phyloP scores from a whole-genome alignment of 2,329 filamentous ascomycete species.

The Penicillium thymicola region DNA sequence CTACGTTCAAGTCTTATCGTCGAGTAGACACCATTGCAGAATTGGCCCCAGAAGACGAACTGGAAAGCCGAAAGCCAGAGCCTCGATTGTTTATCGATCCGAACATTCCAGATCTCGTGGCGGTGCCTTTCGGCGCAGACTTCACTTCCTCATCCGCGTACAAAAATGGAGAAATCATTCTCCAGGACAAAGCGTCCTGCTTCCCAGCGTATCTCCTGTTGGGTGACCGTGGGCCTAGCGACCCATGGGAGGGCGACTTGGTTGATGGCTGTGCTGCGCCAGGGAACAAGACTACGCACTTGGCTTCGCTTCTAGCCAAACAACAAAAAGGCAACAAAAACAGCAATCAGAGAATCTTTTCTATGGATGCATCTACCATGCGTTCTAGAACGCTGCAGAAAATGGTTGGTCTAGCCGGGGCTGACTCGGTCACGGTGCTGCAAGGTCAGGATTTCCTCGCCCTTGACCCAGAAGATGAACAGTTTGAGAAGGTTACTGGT shows the following conservation, averaged over 20 bases:
- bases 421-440: constrained; percentile 64
- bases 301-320: constrained; percentile 67
- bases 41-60: constrained; percentile 47
- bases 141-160: constrained; percentile 73
- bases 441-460: constrained; percentile 78
- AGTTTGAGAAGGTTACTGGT: constrained; percentile 69
- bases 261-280: constrained; percentile 94
- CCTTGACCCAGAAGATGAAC: constrained; percentile 61
- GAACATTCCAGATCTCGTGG: constrained; percentile 79
- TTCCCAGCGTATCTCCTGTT: constrained; percentile 89
- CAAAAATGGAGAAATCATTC: constrained; percentile 70
- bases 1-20: constrained; percentile 66
- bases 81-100: constrained; percentile 65
- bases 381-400: constrained; percentile 74
- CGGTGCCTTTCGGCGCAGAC: constrained; percentile 68
- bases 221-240: constrained; percentile 37
- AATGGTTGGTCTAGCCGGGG: constrained; percentile 79
- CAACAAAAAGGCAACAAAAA: constrained; percentile 21
- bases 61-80: constrained; percentile 18
- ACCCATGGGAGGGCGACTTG: constrained; percentile 59
- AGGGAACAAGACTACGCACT: constrained; percentile 95
- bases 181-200: constrained; percentile 96
- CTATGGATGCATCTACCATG: constrained; percentile 38
- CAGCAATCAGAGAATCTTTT: constrained; percentile 50
- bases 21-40: constrained; percentile 56